Evolutionary conservation across 805 yeast species (phyloP).

Genomic region (Candida corydali): DNA sequence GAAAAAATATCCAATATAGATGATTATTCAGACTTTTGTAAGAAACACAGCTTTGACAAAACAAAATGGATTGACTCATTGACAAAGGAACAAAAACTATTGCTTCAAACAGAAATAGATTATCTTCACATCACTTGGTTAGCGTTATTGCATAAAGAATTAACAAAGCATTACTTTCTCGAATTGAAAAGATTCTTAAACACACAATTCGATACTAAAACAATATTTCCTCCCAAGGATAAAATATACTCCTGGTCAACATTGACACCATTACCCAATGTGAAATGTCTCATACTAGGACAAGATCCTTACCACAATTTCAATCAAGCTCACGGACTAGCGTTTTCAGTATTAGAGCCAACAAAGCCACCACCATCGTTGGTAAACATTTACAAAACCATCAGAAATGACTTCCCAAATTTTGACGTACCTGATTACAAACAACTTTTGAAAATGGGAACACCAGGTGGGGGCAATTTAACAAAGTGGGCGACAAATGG

Average conservation of each 20-base stretch:
- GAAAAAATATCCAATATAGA: neutral
- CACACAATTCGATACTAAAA: conserved; percentile 36
- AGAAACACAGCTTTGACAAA: conserved; percentile 41
- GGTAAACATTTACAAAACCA: conserved; percentile 78
- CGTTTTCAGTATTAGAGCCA: conserved; percentile 86
- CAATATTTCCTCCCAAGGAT: conserved; percentile 72
- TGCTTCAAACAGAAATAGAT: conserved; percentile 63
- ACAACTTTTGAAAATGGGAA: conserved; percentile 18
- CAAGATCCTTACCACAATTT: conserved; percentile 95
- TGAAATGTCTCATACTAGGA: conserved; percentile 80
- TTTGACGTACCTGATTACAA: conserved; percentile 52
- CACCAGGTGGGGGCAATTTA: conserved; percentile 57
- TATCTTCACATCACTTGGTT: conserved; percentile 82
- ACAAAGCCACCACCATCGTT: conserved; percentile 80
- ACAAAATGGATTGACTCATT: conserved; percentile 47
- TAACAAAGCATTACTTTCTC: conserved; percentile 82
- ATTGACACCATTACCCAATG: conserved; percentile 68
- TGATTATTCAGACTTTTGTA: conserved; percentile 13
- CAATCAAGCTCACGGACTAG: conserved; percentile 95
- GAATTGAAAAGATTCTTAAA: conserved; percentile 61
- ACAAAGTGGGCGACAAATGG: conserved; percentile 86
- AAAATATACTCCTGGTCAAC: conserved; percentile 92
- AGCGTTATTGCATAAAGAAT: conserved; percentile 57
- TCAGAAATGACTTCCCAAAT: conserved; percentile 60
- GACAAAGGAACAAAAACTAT: conserved; percentile 41